Conservation (phyloP, 805 yeast species). For the Lachancea sp. region DNA sequence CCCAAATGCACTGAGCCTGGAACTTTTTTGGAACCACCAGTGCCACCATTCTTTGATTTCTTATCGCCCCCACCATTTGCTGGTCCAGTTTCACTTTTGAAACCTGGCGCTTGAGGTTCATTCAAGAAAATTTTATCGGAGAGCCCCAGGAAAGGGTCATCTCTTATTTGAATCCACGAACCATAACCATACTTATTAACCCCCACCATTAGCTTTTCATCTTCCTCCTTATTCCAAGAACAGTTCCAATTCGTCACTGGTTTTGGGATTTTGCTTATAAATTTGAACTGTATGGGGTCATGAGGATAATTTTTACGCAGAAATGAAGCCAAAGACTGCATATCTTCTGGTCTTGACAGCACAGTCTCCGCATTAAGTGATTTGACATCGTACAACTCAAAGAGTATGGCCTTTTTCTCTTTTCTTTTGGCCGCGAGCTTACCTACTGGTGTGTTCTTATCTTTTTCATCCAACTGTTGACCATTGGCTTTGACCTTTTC, state of each 20-base stretch:
- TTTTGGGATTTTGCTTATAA: conserved; percentile 55
- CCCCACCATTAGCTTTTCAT: conserved; percentile 81
- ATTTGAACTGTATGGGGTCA: conserved; percentile 53
- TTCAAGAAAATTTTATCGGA: conserved; percentile 76
- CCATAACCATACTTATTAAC: conserved; percentile 92
- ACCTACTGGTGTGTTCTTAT: conserved; percentile 42
- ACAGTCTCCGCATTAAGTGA: conserved; percentile 87
- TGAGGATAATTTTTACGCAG: conserved; percentile 45
- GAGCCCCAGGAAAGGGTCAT: conserved; percentile 85
- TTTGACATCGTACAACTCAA: conserved; percentile 83
- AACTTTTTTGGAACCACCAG: conserved; percentile 49
- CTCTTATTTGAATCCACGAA: conserved; percentile 89
- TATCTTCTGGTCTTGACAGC: conserved; percentile 75
- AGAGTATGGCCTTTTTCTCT: conserved; percentile 84
- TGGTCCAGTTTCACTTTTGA: conserved; percentile 5
- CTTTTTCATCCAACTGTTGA: conserved; percentile 28
- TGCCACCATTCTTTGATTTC: conserved; percentile 20
- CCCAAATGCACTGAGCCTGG: conserved; percentile 92
- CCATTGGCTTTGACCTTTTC: conserved; percentile 37
- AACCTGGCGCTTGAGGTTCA: conserved; percentile 30
- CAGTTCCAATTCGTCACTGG: conserved; percentile 88
- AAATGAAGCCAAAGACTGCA: conserved; percentile 55
- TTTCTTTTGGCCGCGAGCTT: conserved; percentile 59
- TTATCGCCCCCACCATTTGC: conserved; percentile 13
- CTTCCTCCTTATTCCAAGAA: conserved; percentile 78